Evolutionary conservation across 2,329 filamentous ascomycete genomes (phyloP), one percentile per base, ranked within the genome.

Genomic region (Aspergillus brasiliensis): DNA sequence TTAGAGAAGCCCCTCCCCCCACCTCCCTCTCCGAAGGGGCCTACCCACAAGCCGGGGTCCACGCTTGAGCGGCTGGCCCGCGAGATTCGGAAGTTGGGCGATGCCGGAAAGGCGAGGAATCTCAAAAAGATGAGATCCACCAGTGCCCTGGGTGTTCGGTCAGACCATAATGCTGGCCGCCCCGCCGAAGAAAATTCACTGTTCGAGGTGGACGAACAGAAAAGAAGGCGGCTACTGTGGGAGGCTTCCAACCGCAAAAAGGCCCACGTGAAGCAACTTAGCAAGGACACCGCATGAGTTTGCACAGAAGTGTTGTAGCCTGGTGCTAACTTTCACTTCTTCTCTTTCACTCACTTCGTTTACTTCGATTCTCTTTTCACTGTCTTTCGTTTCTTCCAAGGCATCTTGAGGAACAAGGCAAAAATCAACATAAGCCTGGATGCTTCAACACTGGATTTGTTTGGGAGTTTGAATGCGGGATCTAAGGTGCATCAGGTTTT

Each of bases 51-150:
- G 53, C 44, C 64, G 34, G 76, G 79, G 34, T 85, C 82, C 48
- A 79, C 81, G n/a, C 74, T 88, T 10, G 85, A 88, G 73, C 83
- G 83, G 66, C 82, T 88, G 60, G 83, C 84, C 10, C 80, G 83
- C 38, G 85, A 87, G 64, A 77, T 88, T 63, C 82, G 81, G 62
- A 82, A 83, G 28, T 64, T 75, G n/a, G 69, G 72, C 44, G 64
- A 70, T 38, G 58, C 61, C 21, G 66, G 63, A 19, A 73, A 72
- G 49, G 47, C 59, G n/a, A 72, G 67, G 57, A 64, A 61, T 21
- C 62, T 69, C n/a, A 67, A 68, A 48, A 77, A 76, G 65, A 86
- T 88, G 72, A 82, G 83, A 49, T 83, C 84, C 55, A 81, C 80
- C 51, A 78, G 78, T 60, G 80, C 85, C 42, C 78, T 84, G n/a